Percentiles rank a stretch among this genome's conserved stretches.
phyloP scores from a whole-genome alignment of 768 basidiomycete genomes.

The Tricholoma flavovirens region DNA sequence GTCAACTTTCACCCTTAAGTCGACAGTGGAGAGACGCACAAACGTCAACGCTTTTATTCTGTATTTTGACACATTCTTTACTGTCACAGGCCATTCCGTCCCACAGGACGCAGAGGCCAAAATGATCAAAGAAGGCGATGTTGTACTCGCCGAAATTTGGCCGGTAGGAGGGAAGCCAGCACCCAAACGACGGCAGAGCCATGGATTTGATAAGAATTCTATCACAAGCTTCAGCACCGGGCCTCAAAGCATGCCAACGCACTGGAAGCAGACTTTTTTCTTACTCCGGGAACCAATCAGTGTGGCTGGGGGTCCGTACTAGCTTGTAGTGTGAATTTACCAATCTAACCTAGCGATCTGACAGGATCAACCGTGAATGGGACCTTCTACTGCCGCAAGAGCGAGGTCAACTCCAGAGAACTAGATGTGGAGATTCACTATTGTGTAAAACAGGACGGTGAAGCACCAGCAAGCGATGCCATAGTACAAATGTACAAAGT shows the following conservation, averaged over 20 bases:
- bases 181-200: conserved; percentile 53
- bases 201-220: conserved; percentile 40
- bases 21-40: conserved; percentile 51
- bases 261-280: conserved; percentile 97
- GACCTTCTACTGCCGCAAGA: conserved; percentile 81
- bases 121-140: conserved; percentile 51
- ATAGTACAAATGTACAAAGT: conserved; percentile 78
- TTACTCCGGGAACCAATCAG: conserved; percentile 72
- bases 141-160: conserved; percentile 74
- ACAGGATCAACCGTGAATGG: conserved; percentile 73
- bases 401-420: conserved; percentile 74
- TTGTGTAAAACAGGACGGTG: conserved; percentile 38
- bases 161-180: conserved; percentile 65
- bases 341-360: conserved; percentile 3
- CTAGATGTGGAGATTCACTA: conserved; percentile 91
- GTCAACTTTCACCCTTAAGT: conserved; percentile 70
- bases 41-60: conserved; percentile 78
- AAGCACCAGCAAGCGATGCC: conserved; percentile 31
- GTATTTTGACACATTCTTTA: conserved; percentile 96
- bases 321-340: not conserved
- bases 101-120: conserved; percentile 48
- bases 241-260: conserved; percentile 79
- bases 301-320: conserved; percentile 63
- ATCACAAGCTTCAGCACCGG: conserved; percentile 87
- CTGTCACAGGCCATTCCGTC: conserved; percentile 45